Conservation (phyloP, 805 yeast species). For the Candida pini region DNA sequence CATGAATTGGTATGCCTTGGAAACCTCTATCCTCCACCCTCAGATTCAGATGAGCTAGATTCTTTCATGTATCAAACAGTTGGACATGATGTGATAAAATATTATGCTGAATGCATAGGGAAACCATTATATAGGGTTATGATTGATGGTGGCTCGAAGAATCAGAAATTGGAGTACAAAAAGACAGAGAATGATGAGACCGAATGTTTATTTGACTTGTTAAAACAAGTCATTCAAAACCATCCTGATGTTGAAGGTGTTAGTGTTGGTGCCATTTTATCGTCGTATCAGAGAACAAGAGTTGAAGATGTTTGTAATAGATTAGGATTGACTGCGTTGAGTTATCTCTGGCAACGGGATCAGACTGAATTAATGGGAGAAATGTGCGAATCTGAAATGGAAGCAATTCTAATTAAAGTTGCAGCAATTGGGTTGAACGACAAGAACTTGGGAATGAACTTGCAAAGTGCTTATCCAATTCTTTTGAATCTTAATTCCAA, state of each 20-base stretch:
- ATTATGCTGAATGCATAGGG: slow-evolving; percentile 64
- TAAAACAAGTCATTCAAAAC: slow-evolving; percentile 38
- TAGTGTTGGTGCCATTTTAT: slow-evolving; percentile 91
- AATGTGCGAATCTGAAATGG: slow-evolving; percentile 61
- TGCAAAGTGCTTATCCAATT: slow-evolving; percentile 56
- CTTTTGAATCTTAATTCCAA: slow-evolving; percentile 49
- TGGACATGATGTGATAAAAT: slow-evolving; percentile 72
- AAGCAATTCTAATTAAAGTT: slow-evolving; percentile 85
- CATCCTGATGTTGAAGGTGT: slow-evolving; percentile 81
- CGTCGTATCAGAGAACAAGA: slow-evolving; percentile 91
- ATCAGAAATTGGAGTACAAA: slow-evolving; percentile 63
- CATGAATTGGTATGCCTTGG: slow-evolving; percentile 85
- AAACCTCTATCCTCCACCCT: slow-evolving; percentile 61
- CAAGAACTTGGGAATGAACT: slow-evolving; percentile 60
- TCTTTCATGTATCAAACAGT: slow-evolving; percentile 98
- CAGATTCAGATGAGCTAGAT: slow-evolving; percentile 64
- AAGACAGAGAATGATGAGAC: slow-evolving; percentile 77
- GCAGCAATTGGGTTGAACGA: slow-evolving; percentile 83
- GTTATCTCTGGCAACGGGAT: slow-evolving; percentile 87
- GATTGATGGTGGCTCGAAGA: slow-evolving; percentile 58
- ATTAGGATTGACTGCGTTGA: slow-evolving; percentile 59
- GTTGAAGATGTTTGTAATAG: slow-evolving; percentile 87
- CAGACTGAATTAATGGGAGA: slow-evolving; percentile 77
- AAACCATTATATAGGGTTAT: slow-evolving; percentile 72
- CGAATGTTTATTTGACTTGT: slow-evolving; percentile 64